Evolutionary conservation across 2,329 filamentous ascomycete species (phyloP).

Genomic region (Thermothelomyces thermophilus): DNA sequence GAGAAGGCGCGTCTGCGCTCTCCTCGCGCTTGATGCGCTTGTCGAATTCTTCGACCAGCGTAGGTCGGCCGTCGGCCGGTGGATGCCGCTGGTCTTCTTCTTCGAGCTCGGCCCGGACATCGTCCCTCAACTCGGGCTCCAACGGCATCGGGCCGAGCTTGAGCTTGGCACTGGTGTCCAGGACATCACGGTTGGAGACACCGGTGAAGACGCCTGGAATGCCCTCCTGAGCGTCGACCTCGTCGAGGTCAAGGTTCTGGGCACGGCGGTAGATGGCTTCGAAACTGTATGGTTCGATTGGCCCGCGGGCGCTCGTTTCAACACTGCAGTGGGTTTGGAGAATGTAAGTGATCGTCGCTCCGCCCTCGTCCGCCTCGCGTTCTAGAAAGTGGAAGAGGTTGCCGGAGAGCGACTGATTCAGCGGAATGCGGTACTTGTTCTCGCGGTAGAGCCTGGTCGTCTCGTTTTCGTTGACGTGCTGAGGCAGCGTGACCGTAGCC

Average conservation of each 20-base stretch:
- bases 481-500: conserved; percentile 64
- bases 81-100: conserved; percentile 77
- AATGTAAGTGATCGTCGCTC: conserved; percentile 68
- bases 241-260: conserved; percentile 56
- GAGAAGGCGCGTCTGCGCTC: conserved; percentile 70
- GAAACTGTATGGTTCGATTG: conserved; percentile 58
- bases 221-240: conserved; percentile 57
- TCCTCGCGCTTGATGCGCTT: conserved; percentile 84
- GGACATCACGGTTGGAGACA: conserved; percentile 53
- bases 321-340: conserved; percentile 56
- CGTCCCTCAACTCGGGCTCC: conserved; percentile 73
- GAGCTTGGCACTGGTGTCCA: conserved; percentile 52
- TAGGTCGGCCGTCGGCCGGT: conserved; percentile 61
- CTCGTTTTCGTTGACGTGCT: conserved; percentile 70
- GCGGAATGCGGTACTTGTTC: conserved; percentile 81
- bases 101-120: conserved; percentile 79
- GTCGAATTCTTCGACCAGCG: conserved; percentile 81
- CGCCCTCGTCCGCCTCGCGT: conserved; percentile 74
- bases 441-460: conserved; percentile 75
- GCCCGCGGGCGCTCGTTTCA: conserved; percentile 52
- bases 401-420: conserved; percentile 79
- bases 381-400: conserved; percentile 85
- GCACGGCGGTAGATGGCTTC: conserved; percentile 52
- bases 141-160: conserved; percentile 77
- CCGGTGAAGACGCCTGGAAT: conserved; percentile 58